These are phyloP conservation scores for Phytophthora fragariae DNA, from an alignment of 352 stramenopile genomes.

Conservation along the genomic window DNA sequence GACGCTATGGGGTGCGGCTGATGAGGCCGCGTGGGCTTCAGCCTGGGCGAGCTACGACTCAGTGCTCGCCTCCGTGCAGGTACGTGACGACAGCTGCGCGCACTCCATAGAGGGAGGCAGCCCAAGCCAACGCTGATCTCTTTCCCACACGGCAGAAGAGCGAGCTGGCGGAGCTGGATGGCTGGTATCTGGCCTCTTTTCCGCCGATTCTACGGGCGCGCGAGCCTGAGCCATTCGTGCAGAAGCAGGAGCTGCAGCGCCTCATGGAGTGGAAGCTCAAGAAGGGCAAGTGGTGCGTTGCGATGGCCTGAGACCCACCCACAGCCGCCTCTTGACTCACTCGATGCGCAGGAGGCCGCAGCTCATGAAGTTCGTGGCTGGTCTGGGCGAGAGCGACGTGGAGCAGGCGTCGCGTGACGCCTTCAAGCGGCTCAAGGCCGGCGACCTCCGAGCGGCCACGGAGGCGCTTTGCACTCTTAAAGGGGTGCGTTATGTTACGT, in stretches of 20 bases:
- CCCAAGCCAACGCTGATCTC: not conserved
- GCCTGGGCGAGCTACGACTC: constrained; percentile 53
- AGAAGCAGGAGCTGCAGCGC: constrained; percentile 59
- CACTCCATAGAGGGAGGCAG: not conserved
- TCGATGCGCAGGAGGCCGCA: constrained; percentile 57
- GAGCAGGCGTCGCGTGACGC: constrained; percentile 54
- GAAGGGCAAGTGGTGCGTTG: constrained; percentile 83
- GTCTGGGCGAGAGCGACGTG: constrained; percentile 53
- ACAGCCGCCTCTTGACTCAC: constrained; percentile 16
- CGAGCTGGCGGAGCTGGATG: constrained; percentile 62
- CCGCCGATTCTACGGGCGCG: constrained; percentile 50
- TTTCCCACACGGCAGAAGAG: constrained; percentile 47
- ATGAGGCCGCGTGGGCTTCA: constrained; percentile 42
- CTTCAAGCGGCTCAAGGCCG: constrained; percentile 39
- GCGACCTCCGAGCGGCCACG: constrained; percentile 49
- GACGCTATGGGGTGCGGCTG: constrained; percentile 39
- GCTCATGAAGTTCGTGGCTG: constrained; percentile 77
- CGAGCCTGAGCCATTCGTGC: constrained; percentile 59
- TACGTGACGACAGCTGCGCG: constrained; percentile 6
- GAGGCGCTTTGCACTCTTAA: constrained; percentile 71
- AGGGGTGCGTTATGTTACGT: constrained; percentile 50
- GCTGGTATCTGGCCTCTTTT: constrained; percentile 60
- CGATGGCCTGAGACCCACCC: not conserved
- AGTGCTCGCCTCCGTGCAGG: constrained; percentile 49
- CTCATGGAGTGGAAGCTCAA: constrained; percentile 89